phyloP scores from a whole-genome alignment of 2,329 filamentous ascomycete species.

The Emericellopsis atlantica region DNA sequence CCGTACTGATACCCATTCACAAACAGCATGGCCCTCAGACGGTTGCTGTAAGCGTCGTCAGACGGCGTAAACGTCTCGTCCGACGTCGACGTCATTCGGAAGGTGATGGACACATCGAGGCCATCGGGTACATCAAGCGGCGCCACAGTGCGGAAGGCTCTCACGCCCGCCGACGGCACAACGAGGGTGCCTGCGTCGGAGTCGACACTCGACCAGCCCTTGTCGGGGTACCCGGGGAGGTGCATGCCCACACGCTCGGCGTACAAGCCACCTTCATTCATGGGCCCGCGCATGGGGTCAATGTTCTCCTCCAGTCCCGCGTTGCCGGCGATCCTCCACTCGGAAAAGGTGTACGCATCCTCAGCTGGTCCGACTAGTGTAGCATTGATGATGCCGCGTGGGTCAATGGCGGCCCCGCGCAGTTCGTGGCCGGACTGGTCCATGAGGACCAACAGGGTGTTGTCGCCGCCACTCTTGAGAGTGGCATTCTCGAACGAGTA shows the following conservation, averaged over 20 bases:
- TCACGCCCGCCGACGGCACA: conserved; percentile 35
- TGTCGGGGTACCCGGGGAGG: conserved; percentile 40
- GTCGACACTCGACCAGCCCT: conserved; percentile 22
- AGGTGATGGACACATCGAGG: conserved; percentile 43
- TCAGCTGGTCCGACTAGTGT: conserved; percentile 26
- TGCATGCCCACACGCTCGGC: conserved; percentile 47
- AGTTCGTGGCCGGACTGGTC: conserved; percentile 50
- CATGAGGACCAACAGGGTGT: conserved; percentile 41
- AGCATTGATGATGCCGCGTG: conserved; percentile 39
- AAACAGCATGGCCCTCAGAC: conserved; percentile 39
- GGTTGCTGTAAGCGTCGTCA: conserved; percentile 17
- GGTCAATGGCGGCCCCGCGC: conserved; percentile 29
- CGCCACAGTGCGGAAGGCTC: conserved; percentile 40
- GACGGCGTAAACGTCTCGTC: conserved; percentile 22
- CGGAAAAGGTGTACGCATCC: conserved; percentile 25
- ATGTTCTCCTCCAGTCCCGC: conserved; percentile 39
- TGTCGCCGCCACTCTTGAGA: conserved; percentile 16
- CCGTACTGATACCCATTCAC: conserved; percentile 56
- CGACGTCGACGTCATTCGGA: conserved; percentile 33
- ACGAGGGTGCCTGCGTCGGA: conserved; percentile 19
- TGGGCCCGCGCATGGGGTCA: conserved; percentile 40
- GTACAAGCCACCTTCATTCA: conserved; percentile 45
- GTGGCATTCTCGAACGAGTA: conserved; percentile 1
- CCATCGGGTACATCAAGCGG: conserved; percentile 35
- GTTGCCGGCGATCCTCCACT: conserved; percentile 46